Evolutionary conservation across 352 stramenopile genomes (phyloP), one percentile per base, ranked within the genome.

Genomic region (Pythium vanterpoolii): DNA sequence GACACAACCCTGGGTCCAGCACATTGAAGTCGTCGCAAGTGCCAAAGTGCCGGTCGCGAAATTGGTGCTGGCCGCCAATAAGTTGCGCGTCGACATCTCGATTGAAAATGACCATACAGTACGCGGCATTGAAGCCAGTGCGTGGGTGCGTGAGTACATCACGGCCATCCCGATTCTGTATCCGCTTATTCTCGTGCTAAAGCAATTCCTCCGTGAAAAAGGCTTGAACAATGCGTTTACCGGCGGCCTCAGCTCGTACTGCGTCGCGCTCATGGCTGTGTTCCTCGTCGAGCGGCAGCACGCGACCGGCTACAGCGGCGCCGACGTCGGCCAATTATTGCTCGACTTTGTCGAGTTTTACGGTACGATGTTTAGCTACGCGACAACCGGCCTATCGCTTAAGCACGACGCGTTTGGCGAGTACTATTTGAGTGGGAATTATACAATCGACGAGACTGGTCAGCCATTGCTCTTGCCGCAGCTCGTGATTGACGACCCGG

Each of bases 341-440:
- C 66, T 96, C 9, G 86, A 93, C 46, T 96, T 96, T 65, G 72
- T 96, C 36, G 83, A 96, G 66, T 94, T 93, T 60, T 96, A 95
- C 69, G 87, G 89, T 45, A 89, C 86, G 34, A 75, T 78, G 48
- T 96, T 96, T 56, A 74, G 82, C 64, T 90, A 90, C 64, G 75
- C 63, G 33, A 80, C 69, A 18, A 93, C 83, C 14, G 87, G 89
- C 34, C 80, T 96, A 38, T 96, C 84, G 30, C 76, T 95, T 42
- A 86, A 89, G 36, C 72, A 72, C 5, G 78, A 92, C 56, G 79
- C 78, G 3, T 94, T 90, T 68, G 82, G 83, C 40, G 82, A 85
- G 60, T 94, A 94, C 50, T 83, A 85, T 6, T 67, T 93, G 31
- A 54, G 21, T 19, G 44, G 33, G 38, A 44, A 44, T 7, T 44